Conservation (phyloP, 2,329 filamentous ascomycete species). For the Botrytis deweyae region DNA sequence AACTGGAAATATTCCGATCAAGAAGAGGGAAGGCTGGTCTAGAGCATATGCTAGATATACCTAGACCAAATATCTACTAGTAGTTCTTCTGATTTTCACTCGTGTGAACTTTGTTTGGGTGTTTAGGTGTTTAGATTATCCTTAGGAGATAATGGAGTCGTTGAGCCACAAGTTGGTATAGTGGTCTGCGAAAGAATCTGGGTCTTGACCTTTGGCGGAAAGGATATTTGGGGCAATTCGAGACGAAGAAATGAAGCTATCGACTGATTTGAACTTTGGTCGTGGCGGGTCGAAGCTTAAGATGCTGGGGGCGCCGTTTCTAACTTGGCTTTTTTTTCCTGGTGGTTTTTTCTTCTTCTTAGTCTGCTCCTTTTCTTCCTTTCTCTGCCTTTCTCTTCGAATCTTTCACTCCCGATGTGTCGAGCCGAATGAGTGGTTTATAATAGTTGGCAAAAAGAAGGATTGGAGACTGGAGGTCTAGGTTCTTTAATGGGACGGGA, state of each 20-base stretch:
- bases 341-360: not conserved
- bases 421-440: not conserved
- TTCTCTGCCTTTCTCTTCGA: not conserved
- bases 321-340: not conserved
- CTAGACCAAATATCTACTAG: not conserved
- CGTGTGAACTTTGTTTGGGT: not conserved
- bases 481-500: not conserved
- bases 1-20: not conserved
- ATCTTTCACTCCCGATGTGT: not conserved
- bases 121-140: not conserved
- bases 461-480: not conserved
- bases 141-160: not conserved
- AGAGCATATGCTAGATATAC: conserved; percentile 8
- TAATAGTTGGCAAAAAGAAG: not conserved
- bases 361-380: not conserved
- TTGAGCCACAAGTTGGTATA: not conserved
- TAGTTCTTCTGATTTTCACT: not conserved
- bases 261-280: not conserved
- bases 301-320: not conserved
- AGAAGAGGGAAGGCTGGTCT: not conserved
- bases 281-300: not conserved
- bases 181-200: not conserved
- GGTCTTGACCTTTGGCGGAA: not conserved
- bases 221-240: not conserved
- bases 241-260: not conserved